Conservation (phyloP, 768 basidiomycete genomes). For the Lyophyllum semitale region DNA sequence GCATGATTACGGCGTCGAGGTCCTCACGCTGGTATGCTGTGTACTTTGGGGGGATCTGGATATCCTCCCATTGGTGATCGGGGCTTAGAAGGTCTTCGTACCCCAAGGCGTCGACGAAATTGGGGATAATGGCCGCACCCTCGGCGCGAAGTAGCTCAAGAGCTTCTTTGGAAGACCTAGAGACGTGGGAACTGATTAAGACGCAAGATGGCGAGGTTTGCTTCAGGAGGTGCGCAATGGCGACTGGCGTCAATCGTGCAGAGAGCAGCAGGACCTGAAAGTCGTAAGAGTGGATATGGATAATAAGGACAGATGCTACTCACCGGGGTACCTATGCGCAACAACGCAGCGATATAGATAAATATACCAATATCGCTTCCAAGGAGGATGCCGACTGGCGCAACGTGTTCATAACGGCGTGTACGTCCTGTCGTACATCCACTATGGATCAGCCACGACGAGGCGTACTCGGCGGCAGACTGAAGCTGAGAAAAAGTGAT, state of each 20-base stretch:
- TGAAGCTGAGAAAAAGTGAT: conserved; percentile 37
- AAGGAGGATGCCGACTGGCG: conserved; percentile 38
- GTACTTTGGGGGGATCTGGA: conserved; percentile 28
- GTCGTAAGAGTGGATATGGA: background rate
- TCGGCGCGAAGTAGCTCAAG: conserved; percentile 18
- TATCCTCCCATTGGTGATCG: conserved; percentile 9
- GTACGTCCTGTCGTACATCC: conserved; percentile 28
- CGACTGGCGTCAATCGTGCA: conserved; percentile 34
- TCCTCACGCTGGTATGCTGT: conserved; percentile 25
- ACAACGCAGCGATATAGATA: conserved; percentile 36
- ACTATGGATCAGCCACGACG: conserved; percentile 32
- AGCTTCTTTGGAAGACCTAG: conserved; percentile 31
- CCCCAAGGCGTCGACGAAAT: conserved; percentile 24
- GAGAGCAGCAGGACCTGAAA: conserved; percentile 36
- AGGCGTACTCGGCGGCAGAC: conserved; percentile 31
- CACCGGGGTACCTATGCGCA: conserved; percentile 38
- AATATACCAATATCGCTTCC: conserved; percentile 38
- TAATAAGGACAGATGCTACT: conserved; percentile 9
- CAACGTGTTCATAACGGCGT: conserved; percentile 21
- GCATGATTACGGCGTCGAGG: conserved; percentile 43
- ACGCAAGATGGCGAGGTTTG: conserved; percentile 30
- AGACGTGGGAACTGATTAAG: conserved; percentile 31
- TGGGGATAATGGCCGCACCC: conserved; percentile 13
- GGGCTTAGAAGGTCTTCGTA: conserved; percentile 31
- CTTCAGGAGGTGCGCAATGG: conserved; percentile 35